Evolutionary conservation across 768 basidiomycete species (phyloP).

Genomic region (Hericium coralloides): DNA sequence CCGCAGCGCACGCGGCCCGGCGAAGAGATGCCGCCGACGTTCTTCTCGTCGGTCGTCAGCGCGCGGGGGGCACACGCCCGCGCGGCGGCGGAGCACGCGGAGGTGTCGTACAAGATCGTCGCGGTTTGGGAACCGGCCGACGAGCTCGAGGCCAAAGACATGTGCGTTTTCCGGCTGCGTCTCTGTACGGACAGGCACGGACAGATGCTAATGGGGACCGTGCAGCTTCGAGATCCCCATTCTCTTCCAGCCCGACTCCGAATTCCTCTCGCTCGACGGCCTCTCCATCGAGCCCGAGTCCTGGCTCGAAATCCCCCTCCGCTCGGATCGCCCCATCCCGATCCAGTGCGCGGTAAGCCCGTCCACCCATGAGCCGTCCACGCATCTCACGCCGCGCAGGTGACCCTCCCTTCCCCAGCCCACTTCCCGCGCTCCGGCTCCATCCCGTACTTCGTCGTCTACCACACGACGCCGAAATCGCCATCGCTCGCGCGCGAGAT

Average conservation of each 20-base stretch:
- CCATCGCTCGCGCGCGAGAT: constrained; percentile 51
- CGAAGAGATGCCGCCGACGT: constrained; percentile 57
- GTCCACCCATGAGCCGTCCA: neutral
- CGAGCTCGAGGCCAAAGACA: constrained; percentile 31
- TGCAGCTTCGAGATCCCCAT: constrained; percentile 58
- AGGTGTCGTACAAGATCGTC: constrained; percentile 46
- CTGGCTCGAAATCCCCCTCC: constrained; percentile 65
- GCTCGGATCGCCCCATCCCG: constrained; percentile 51
- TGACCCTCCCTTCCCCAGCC: constrained; percentile 54
- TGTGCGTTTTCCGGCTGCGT: constrained; percentile 30
- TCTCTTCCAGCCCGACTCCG: constrained; percentile 47
- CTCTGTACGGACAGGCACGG: neutral
- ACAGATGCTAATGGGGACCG: neutral
- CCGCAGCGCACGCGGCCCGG: constrained; percentile 39
- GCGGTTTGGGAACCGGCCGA: constrained; percentile 51
- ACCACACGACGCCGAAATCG: constrained; percentile 54
- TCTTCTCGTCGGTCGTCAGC: constrained; percentile 30
- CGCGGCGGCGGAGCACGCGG: constrained; percentile 25
- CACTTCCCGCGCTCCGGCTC: constrained; percentile 52
- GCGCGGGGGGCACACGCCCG: constrained; percentile 18
- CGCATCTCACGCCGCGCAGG: constrained; percentile 25
- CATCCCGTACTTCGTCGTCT: constrained; percentile 69
- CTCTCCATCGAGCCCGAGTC: constrained; percentile 32
- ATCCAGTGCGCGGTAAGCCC: constrained; percentile 57
- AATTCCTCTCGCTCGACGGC: constrained; percentile 51